Evolutionary conservation across 2,329 filamentous ascomycete species (phyloP).

Genomic region (Claviceps sp.): DNA sequence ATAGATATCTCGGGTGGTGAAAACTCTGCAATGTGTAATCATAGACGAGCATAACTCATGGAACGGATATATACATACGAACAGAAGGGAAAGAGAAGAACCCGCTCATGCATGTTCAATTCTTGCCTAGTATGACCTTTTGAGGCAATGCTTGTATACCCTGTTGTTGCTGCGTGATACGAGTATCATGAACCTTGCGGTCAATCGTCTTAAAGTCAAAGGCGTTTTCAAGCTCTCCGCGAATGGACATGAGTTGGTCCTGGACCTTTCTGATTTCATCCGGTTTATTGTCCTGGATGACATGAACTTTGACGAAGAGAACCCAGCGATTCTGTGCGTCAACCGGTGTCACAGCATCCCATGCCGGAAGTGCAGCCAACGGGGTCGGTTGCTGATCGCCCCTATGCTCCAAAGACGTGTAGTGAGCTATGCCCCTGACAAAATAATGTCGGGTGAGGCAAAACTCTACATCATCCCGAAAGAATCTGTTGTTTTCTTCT

Average conservation of each 20-base stretch:
- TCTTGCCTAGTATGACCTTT: slow-evolving; percentile 22
- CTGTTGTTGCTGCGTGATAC: slow-evolving; percentile 25
- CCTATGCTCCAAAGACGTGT: slow-evolving; percentile 18
- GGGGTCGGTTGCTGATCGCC: slow-evolving; percentile 9
- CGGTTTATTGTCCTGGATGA: slow-evolving; percentile 42
- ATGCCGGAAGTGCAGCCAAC: slow-evolving; percentile 27
- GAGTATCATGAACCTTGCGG: slow-evolving; percentile 39
- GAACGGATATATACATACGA: too few species aligned
- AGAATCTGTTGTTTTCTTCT: slow-evolving; percentile 40
- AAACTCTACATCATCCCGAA: slow-evolving; percentile 41
- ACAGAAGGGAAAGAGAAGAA: too few species aligned
- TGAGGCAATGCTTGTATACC: slow-evolving; percentile 26
- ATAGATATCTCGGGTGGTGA: too few species aligned
- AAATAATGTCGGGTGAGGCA: slow-evolving; percentile 35
- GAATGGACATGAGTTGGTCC: slow-evolving; percentile 33
- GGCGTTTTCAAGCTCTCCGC: slow-evolving; percentile 34
- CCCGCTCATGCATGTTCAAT: slow-evolving; percentile 5
- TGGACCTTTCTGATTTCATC: slow-evolving; percentile 42
- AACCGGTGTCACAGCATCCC: slow-evolving; percentile 31
- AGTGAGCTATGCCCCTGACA: slow-evolving; percentile 19
- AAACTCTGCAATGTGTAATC: too few species aligned
- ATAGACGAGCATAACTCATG: background rate
- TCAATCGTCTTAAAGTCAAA: slow-evolving; percentile 40
- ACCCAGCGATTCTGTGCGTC: slow-evolving; percentile 40
- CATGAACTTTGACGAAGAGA: slow-evolving; percentile 38